Evolutionary conservation across 2,329 filamentous ascomycete species (phyloP).

Genomic region (Berkeleyomyces rouxiae): DNA sequence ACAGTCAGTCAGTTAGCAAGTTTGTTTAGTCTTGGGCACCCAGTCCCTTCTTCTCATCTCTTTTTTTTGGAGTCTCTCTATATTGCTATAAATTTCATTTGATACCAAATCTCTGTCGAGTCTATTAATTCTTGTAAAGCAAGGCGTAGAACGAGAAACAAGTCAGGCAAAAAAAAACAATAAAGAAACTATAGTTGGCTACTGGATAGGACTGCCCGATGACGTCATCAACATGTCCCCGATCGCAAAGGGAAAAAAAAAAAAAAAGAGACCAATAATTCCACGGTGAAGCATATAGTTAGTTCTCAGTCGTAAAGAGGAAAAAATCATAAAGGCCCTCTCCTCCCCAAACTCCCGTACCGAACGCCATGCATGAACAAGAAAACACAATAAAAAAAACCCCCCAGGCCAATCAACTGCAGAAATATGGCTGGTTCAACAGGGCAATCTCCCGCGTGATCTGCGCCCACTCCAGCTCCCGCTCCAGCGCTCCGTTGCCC

Average conservation of each 20-base stretch:
- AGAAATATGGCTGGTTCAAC: conserved; percentile 77
- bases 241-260: too few relatives aligned
- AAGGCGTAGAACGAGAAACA: neutral
- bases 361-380: neutral
- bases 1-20: too few relatives aligned
- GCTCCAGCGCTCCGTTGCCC: conserved; percentile 18
- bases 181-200: too few relatives aligned
- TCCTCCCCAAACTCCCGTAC: too few relatives aligned
- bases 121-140: neutral
- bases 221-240: too few relatives aligned
- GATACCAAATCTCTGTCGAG: neutral
- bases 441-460: conserved; percentile 79
- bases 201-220: too few relatives aligned
- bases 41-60: neutral
- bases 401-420: conserved; percentile 9
- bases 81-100: neutral
- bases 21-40: neutral
- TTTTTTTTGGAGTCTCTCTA: neutral
- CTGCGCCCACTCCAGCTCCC: conserved; percentile 83
- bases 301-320: too few relatives aligned
- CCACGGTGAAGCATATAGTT: too few relatives aligned
- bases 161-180: neutral
- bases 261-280: too few relatives aligned
- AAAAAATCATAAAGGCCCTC: too few relatives aligned
- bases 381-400: neutral